Base-by-base conservation (phyloP, 2,329 filamentous ascomycete species). In the Rasamsonia emersonii region DNA sequence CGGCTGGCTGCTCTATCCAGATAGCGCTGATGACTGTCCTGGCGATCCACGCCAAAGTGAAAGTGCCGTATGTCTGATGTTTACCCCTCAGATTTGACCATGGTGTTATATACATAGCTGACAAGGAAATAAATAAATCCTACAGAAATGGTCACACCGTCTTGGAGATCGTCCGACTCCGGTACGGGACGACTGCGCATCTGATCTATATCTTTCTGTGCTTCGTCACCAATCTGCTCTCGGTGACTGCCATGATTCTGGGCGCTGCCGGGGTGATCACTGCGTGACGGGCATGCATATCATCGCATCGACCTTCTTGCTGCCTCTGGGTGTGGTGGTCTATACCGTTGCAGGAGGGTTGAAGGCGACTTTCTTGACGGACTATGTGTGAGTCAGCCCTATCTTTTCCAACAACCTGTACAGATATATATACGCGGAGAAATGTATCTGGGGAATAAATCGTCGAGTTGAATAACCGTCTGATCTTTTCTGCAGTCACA, bases 31-130 rank as follows among this genome's bases (percentile, higher is more conserved):
- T 35, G 36, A 30, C 32, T 4, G 32, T 30, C 4, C 27, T 38
- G 9, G 32, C 32, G 16, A 38, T 38, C 30, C 32, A 38, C 17
- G 36, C 36, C 8, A 38, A 38, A 31, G 23, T 35, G 7, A 35
- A 35, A 18, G 28, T 35, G 4, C 35, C 35, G 32, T 36, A 36
- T 21, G 34, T 28, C 23, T 9, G 2, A 8, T 8, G n/a, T 4
- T 13, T 19, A 3, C 13, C 23, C 10, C 5, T 24, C 7, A 30
- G 20, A 14, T 21, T 13, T 24, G n/a, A n/a, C n/a, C n/a, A n/a
- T n/a, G n/a, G n/a, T n/a, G n/a, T 9, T 25, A 14, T 14, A 17
- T 24, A 13, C 16, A 16, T 16, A 4, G 23, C 11, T 29, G 18
- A 11, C 13, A 18, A 17, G 18, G 4, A 17, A 9, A 7, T 30